These are phyloP conservation scores for Aureobasidium leucospermi DNA, from an alignment of 2,329 filamentous ascomycete genomes.

Conservation along the genomic window DNA sequence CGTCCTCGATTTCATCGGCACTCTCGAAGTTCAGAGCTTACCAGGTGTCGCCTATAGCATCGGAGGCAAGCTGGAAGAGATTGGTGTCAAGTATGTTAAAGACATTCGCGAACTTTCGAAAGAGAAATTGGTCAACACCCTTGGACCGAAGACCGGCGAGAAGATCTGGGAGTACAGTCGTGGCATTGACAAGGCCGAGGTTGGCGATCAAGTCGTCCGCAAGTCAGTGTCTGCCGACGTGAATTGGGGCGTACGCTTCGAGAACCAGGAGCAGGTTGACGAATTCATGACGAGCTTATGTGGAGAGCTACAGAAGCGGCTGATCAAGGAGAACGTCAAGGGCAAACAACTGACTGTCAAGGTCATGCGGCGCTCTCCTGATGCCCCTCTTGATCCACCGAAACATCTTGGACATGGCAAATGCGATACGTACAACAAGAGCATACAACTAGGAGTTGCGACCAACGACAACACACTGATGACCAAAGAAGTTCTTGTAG, in stretches of 20 bases:
- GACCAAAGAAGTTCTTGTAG: constrained; percentile 74
- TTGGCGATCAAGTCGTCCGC: constrained; percentile 75
- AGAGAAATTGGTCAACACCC: constrained; percentile 62
- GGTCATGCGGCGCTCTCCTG: constrained; percentile 78
- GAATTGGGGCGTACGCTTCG: constrained; percentile 95
- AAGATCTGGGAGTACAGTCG: constrained; percentile 85
- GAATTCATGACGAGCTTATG: constrained; percentile 83
- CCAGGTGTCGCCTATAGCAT: constrained; percentile 92
- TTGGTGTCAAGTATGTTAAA: constrained; percentile 73
- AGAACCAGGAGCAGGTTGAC: constrained; percentile 85
- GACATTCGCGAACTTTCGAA: constrained; percentile 72
- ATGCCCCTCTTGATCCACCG: constrained; percentile 82
- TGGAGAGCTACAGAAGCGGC: constrained; percentile 71
- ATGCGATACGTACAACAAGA: constrained; percentile 92
- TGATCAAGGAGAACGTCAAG: constrained; percentile 77
- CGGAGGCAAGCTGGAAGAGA: constrained; percentile 76
- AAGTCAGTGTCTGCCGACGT: constrained; percentile 97
- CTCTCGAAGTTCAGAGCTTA: constrained; percentile 69
- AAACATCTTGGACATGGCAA: constrained; percentile 94
- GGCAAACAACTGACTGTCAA: constrained; percentile 88
- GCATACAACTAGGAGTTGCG: constrained; percentile 70
- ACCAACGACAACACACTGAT: constrained; percentile 68
- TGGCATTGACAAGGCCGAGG: constrained; percentile 77
- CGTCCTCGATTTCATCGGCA: constrained; percentile 67
- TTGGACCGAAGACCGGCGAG: constrained; percentile 89